Evolutionary conservation across 2,329 filamentous ascomycete genomes (phyloP).

Genomic region (Coniochaeta hoffmannii): DNA sequence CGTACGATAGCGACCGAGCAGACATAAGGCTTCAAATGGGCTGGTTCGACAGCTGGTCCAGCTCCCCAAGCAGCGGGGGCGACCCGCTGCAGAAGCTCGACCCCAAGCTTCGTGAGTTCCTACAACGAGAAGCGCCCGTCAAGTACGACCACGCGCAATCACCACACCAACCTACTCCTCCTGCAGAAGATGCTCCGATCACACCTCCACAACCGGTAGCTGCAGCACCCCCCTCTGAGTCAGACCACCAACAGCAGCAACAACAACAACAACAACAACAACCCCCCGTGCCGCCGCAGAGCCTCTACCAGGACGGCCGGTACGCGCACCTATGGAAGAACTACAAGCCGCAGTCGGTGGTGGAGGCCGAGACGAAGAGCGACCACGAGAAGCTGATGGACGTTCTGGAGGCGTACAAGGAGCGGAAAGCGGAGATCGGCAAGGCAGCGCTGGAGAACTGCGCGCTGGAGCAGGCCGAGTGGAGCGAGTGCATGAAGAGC

Average conservation of each 20-base stretch:
- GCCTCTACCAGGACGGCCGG: conserved; percentile 52
- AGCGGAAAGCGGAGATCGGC: conserved; percentile 70
- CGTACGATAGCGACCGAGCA: neutral
- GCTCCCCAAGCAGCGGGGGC: conserved; percentile 34
- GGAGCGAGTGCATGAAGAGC: conserved; percentile 72
- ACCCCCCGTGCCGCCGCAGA: conserved; percentile 36
- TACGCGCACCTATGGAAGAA: conserved; percentile 87
- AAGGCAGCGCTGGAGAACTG: conserved; percentile 89
- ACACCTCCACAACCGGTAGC: conserved; percentile 9
- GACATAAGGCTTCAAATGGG: conserved; percentile 35
- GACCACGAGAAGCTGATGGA: conserved; percentile 76
- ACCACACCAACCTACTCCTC: neutral
- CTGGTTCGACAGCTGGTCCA: conserved; percentile 48
- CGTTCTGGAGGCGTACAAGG: conserved; percentile 78
- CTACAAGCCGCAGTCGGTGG: conserved; percentile 65
- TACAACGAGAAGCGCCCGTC: conserved; percentile 72
- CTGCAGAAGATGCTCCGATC: conserved; percentile 11
- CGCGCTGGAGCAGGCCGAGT: conserved; percentile 74
- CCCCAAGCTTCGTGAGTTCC: conserved; percentile 74
- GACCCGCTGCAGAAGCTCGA: conserved; percentile 72
- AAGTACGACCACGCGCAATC: conserved; percentile 44
- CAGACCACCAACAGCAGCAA: conserved; percentile 5
- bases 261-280: conserved; percentile 4
- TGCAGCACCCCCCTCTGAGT: too few relatives aligned
- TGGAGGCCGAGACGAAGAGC: conserved; percentile 62